Percentiles rank a stretch among this genome's conserved stretches.
Conservation (phyloP, 1,284 basidiomycete species). For the Apiotrichum laibachii region DNA sequence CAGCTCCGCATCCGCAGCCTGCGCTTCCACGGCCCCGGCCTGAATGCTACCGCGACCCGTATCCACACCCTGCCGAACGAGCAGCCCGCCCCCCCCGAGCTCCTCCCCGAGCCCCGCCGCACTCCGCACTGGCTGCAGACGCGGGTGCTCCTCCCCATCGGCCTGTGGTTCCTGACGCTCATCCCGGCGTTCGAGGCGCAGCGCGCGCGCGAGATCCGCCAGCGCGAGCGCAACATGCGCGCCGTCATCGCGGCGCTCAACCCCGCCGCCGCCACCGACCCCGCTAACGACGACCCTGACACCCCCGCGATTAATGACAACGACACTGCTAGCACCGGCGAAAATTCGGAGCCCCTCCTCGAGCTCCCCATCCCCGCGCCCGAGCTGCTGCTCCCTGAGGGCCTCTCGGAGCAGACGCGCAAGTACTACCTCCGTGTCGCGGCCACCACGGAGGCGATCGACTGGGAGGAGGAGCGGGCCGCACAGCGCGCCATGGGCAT, state of each 20-base stretch:
- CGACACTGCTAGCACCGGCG: neutral
- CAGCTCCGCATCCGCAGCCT: slow-evolving; percentile 30
- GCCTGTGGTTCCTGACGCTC: slow-evolving; percentile 44
- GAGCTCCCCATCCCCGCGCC: neutral
- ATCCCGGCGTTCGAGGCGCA: slow-evolving; percentile 41
- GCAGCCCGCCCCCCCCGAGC: neutral
- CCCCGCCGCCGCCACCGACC: neutral
- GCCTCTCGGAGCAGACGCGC: slow-evolving; percentile 28
- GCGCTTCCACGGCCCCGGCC: slow-evolving; percentile 5
- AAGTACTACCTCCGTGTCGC: slow-evolving; percentile 40
- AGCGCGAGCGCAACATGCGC: slow-evolving; percentile 41
- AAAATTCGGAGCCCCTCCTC: no score
- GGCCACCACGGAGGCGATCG: slow-evolving; percentile 38
- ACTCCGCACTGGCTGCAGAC: slow-evolving; percentile 23
- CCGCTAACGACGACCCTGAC: neutral
- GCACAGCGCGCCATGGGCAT: slow-evolving; percentile 43
- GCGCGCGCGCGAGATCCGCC: slow-evolving; percentile 36
- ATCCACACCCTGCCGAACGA: neutral
- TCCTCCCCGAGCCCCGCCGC: slow-evolving; percentile 8
- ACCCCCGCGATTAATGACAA: neutral
- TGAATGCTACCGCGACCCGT: slow-evolving; percentile 1
- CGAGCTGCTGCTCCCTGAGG: slow-evolving; percentile 27
- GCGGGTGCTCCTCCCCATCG: slow-evolving; percentile 38
- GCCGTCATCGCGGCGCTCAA: slow-evolving; percentile 30
- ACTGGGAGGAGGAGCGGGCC: slow-evolving; percentile 50